Evolutionary conservation across 140 eudicot species (phyloP), one percentile per base, ranked within the genome.

Genomic region (Senecio squalidus): DNA sequence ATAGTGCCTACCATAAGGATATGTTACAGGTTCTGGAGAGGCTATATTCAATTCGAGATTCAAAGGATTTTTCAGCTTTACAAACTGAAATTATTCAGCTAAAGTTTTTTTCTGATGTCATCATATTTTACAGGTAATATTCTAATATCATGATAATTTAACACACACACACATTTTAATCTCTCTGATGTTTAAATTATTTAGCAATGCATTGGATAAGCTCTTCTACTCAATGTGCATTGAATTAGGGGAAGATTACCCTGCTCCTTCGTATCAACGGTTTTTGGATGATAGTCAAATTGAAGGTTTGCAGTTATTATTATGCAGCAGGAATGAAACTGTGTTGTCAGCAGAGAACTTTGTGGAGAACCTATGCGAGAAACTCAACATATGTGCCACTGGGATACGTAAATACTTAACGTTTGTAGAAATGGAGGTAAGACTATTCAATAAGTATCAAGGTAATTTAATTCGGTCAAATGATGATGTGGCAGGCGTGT

Each of bases 91-190:
- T 82, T 30, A 72, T 78, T 11, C 95, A 78, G 74, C 74, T 93
- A 30, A 82, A 78, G 44, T 93, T 93, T 63, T 50, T 88, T 45
- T 64, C 79, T 41, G 94, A 93, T 60, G 78, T 86, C 65, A 81
- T 92, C 54, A 78, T 87, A 64, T 83, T 77, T 49, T 92, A 92
- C 71, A 73, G 98, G 98, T 92, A 84, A 74, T 59, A 23, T 71
- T 71, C 27, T 27, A 44, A 58, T 65, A 30, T 28, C 72, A 26
- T 45, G 72, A 16, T 48, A 21, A 3, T 30, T 31, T 41, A 30
- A 9, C 55, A 23, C 34, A 6, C 0, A 48, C 50, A n/a, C n/a
- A n/a, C n/a, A n/a, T 59, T 67, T 31, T 14, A n/a, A 48, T 45
- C 56, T 49, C 23, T 62, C 36, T 43, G 51, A 68, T 44, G 69